These are phyloP conservation scores for Cnidoscolus chayamansa DNA, from an alignment of 441 rosid genomes.

Conservation along the genomic window DNA sequence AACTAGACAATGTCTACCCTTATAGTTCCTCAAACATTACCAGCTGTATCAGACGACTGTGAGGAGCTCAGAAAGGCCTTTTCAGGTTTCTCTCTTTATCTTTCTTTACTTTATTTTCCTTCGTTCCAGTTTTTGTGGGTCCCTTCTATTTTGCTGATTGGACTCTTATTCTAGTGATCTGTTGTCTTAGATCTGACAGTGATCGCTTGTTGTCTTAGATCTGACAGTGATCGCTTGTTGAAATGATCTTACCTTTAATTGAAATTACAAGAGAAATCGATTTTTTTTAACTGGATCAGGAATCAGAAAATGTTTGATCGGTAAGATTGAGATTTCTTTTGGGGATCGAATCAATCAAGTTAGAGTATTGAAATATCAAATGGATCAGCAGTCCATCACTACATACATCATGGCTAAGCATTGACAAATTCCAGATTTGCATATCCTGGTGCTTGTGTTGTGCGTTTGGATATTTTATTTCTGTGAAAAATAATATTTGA, in stretches of 20 bases:
- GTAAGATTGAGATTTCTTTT: background rate
- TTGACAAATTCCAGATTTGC: background rate
- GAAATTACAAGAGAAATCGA: background rate
- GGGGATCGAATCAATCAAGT: background rate
- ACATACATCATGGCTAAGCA: background rate
- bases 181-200: background rate
- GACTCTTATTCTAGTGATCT: background rate
- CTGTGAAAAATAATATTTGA: background rate
- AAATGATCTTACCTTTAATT: no score
- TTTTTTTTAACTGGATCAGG: background rate
- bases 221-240: background rate
- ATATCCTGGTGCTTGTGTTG: background rate
- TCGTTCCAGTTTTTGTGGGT: background rate
- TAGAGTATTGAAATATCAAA: background rate
- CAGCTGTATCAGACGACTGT: slow-evolving; percentile 63
- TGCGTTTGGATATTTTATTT: background rate
- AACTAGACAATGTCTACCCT: slow-evolving; percentile 50
- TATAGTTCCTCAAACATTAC: slow-evolving; percentile 48
- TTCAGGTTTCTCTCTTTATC: slow-evolving; percentile 39
- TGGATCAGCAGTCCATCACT: background rate
- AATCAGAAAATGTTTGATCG: background rate
- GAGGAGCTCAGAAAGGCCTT: slow-evolving; percentile 82
- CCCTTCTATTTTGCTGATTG: background rate
- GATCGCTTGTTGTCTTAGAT: no score
- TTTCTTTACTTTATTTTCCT: background rate